phyloP scores from a whole-genome alignment of 371 early-diverging fungal genomes.

The Mortierella sp. region DNA sequence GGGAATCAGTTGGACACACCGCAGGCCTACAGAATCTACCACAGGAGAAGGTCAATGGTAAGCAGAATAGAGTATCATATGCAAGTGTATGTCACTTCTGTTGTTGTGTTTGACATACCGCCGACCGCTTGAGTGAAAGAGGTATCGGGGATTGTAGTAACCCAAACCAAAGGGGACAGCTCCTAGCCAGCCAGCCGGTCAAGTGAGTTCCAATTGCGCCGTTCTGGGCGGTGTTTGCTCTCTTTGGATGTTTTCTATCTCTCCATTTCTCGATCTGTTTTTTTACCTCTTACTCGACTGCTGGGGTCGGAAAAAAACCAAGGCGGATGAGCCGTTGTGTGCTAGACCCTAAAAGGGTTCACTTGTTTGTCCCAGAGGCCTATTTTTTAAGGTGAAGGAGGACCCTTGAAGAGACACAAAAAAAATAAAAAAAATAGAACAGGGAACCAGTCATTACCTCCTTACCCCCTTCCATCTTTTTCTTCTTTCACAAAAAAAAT shows the following conservation, averaged over 20 bases:
- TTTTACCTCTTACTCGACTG: too few relatives aligned
- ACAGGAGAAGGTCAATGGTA: neutral
- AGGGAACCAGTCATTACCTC: neutral
- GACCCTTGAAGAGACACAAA: neutral
- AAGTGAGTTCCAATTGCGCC: neutral
- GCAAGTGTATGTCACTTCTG: neutral
- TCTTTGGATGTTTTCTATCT: neutral
- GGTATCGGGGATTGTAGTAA: neutral
- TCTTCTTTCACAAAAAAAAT: neutral
- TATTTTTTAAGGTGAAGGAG: neutral
- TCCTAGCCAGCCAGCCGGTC: neutral
- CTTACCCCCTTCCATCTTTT: neutral
- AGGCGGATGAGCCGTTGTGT: neutral
- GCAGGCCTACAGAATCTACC: neutral
- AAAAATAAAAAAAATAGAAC: slow-evolving; percentile 10
- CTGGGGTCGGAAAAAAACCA: neutral
- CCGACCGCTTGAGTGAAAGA: neutral
- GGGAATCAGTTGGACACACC: too few relatives aligned
- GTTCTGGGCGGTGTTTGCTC: neutral
- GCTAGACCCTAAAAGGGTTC: neutral
- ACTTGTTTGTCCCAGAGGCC: neutral
- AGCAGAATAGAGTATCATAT: neutral
- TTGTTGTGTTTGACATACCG: neutral
- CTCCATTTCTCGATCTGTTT: neutral
- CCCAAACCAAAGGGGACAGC: neutral